phyloP scores from a whole-genome alignment of 2,329 filamentous ascomycete species.

The Talaromyces marneffei region DNA sequence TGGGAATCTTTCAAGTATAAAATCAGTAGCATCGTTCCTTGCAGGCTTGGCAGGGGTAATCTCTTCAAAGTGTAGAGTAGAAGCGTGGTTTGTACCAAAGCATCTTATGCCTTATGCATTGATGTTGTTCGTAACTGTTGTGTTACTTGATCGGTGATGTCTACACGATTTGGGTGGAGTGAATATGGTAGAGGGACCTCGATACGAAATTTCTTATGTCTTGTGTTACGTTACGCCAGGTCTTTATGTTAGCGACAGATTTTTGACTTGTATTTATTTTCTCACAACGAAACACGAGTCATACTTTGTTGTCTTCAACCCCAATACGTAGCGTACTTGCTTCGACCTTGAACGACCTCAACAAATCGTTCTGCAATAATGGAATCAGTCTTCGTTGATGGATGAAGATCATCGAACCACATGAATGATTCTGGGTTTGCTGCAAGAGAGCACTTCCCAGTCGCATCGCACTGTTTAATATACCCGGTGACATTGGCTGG shows the following conservation, averaged over 20 bases:
- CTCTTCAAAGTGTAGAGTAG: neutral
- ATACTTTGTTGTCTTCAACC: neutral
- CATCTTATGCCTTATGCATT: neutral
- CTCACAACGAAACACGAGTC: neutral
- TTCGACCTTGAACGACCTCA: conserved; percentile 47
- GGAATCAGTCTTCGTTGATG: conserved; percentile 57
- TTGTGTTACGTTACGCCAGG: neutral
- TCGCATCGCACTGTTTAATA: conserved; percentile 50
- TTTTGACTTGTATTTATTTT: neutral
- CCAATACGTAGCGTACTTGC: conserved; percentile 27
- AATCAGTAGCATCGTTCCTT: neutral
- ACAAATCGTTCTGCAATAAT: conserved; percentile 54
- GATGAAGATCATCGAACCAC: conserved; percentile 72
- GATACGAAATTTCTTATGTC: neutral
- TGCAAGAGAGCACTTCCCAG: conserved; percentile 38
- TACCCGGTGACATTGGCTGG: conserved; percentile 59
- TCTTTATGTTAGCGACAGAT: too few relatives aligned
- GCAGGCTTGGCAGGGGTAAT: conserved; percentile 10
- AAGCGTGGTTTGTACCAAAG: neutral
- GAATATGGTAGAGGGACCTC: neutral
- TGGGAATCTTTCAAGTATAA: neutral
- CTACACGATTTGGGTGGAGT: neutral
- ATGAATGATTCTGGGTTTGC: conserved; percentile 55
- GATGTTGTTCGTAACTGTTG: too few relatives aligned
- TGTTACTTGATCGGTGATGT: neutral